Evolutionary conservation across 2,329 filamentous ascomycete genomes (phyloP), one percentile per base, ranked within the genome.

Genomic region (Trichophyton equinum): DNA sequence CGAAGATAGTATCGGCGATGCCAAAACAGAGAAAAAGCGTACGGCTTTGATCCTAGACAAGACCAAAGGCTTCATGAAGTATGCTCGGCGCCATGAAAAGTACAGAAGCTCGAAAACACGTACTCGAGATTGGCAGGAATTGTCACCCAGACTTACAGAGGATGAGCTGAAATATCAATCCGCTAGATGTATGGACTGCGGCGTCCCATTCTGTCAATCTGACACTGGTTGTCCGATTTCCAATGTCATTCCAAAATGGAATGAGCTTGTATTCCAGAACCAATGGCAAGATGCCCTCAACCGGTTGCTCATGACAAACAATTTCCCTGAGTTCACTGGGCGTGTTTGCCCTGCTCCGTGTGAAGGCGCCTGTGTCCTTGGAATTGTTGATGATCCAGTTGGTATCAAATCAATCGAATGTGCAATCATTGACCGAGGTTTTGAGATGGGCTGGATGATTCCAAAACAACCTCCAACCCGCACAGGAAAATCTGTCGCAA

Each of bases 331-430:
- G 73, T 96, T 96, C 75, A 97, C 92, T 68, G 92, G 92, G 61
- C 91, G 92, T 78, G 92, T 96, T 62, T 97, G 92, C 76, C 92
- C 92, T 62, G 92, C 92, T 70, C 92, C 92, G 75, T 97, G 92
- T 69, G 92, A 97, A 75, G 92, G 92, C 74, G 91, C 92, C 62
- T 97, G 92, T 71, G 92, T 96, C 63, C 82, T 97, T 53, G 92
- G 92, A 56, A 97, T 97, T 77, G 96, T 95, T 70, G 91, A 96
- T 73, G 91, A 96, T 67, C 91, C 92, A 3, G 92, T 97, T 44
- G 92, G 92, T 66, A 97, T 97, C 81, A 97, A 97, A 80, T 96
- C 90, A 0, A 96, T 97, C 64, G 92, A 97, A 74, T 96, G 92
- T 72, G 92, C 92, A 64, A 96, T 97, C 72, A 96, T 97, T 67